These are phyloP conservation scores for Huntiella bhutanensis DNA, from an alignment of 2,329 filamentous ascomycete genomes.

Conservation along the genomic window DNA sequence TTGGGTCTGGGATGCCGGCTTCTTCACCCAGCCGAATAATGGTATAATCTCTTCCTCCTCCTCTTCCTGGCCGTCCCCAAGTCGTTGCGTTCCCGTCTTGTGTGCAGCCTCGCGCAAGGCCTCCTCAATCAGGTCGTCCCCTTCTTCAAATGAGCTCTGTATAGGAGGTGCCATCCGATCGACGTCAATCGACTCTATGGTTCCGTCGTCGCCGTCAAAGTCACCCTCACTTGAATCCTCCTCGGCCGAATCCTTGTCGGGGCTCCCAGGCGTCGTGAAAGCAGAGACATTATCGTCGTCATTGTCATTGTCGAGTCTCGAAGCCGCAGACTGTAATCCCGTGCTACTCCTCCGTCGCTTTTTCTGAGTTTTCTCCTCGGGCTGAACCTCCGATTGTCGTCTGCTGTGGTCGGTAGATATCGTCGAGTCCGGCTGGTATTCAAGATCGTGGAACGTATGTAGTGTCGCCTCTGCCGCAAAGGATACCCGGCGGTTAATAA, in stretches of 20 bases:
- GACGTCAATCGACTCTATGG: slow-evolving; percentile 64
- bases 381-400: slow-evolving; percentile 22
- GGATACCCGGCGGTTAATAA: slow-evolving; percentile 83
- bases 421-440: slow-evolving; percentile 73
- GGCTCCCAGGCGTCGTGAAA: slow-evolving; percentile 56
- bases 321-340: slow-evolving; percentile 28
- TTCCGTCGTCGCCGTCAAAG: slow-evolving; percentile 53
- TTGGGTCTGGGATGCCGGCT: slow-evolving; percentile 17
- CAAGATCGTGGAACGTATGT: slow-evolving; percentile 90
- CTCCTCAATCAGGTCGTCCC: slow-evolving; percentile 53
- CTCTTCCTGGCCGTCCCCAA: slow-evolving; percentile 41
- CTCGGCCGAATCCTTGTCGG: slow-evolving; percentile 35
- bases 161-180: slow-evolving; percentile 59
- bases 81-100: slow-evolving; percentile 53
- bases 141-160: slow-evolving; percentile 39
- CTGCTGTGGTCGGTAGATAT: slow-evolving; percentile 60
- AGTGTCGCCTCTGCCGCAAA: slow-evolving; percentile 95
- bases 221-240: slow-evolving; percentile 30
- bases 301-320: slow-evolving; percentile 46
- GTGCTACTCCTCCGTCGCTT: slow-evolving; percentile 41
- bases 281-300: slow-evolving; percentile 50
- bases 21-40: slow-evolving; percentile 57
- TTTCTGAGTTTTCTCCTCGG: slow-evolving; percentile 13
- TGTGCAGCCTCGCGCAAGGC: slow-evolving; percentile 57
- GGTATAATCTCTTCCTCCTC: slow-evolving; percentile 52